Percentiles rank a stretch among this genome's conserved stretches.
phyloP scores from a whole-genome alignment of 1,284 basidiomycete genomes.

The Xanthoconium separans region DNA sequence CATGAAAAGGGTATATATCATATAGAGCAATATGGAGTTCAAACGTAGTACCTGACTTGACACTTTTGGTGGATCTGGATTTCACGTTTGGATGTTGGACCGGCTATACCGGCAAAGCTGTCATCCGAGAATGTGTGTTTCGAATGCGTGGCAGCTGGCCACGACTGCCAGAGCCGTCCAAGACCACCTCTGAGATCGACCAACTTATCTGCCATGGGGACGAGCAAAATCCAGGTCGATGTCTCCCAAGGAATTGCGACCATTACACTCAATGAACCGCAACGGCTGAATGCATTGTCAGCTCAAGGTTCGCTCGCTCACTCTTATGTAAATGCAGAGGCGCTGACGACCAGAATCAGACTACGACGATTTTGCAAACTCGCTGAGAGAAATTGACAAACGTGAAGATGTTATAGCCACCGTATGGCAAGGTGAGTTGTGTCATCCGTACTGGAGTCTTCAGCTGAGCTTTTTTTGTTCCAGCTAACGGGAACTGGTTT shows the following conservation, averaged over 20 bases:
- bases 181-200: background rate
- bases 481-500: constrained; percentile 69
- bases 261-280: constrained; percentile 63
- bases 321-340: background rate
- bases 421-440: constrained; percentile 58
- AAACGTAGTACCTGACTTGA: no score
- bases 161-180: no score
- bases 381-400: constrained; percentile 55
- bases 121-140: background rate
- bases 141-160: background rate
- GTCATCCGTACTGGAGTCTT: background rate
- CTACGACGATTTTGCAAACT: constrained; percentile 59
- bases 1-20: constrained; percentile 4
- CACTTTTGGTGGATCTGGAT: no score
- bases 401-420: constrained; percentile 64
- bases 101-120: constrained; percentile 14
- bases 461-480: background rate
- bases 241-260: constrained; percentile 63
- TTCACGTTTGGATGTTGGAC: background rate
- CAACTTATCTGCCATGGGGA: constrained; percentile 15
- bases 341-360: constrained; percentile 38
- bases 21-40: background rate
- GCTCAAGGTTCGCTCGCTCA: constrained; percentile 48
- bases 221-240: constrained; percentile 45
- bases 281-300: constrained; percentile 59